These are phyloP conservation scores for Nitzschia palea DNA, from an alignment of 108 stramenopile genomes.

Conservation along the genomic window DNA sequence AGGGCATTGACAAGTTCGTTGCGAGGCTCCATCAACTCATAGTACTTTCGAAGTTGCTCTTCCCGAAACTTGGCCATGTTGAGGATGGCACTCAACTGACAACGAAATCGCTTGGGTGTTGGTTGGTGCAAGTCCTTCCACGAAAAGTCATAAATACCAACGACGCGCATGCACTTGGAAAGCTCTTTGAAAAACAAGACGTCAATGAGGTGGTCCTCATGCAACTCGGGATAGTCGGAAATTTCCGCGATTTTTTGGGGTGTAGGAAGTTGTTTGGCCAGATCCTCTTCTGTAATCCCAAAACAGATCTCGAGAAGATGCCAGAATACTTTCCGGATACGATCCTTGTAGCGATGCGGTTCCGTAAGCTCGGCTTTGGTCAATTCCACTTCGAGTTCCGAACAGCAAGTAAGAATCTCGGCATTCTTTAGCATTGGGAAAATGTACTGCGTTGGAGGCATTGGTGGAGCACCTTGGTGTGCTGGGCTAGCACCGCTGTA, in stretches of 20 bases:
- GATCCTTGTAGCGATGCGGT: conserved; percentile 79
- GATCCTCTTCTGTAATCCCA: conserved; percentile 54
- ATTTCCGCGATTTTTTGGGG: conserved; percentile 9
- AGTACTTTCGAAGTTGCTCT: conserved; percentile 75
- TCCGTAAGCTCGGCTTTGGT: conserved; percentile 76
- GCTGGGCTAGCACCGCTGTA: conserved; percentile 13
- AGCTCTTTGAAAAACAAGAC: conserved; percentile 77
- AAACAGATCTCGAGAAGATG: conserved; percentile 64
- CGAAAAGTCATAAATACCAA: conserved; percentile 88
- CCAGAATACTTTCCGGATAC: conserved; percentile 72
- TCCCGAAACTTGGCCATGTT: conserved; percentile 96
- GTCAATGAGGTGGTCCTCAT: conserved; percentile 72
- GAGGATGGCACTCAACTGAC: conserved; percentile 90
- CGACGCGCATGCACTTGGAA: conserved; percentile 79
- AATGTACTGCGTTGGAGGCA: conserved; percentile 31
- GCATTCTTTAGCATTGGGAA: conserved; percentile 85
- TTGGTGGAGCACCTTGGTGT: not conserved
- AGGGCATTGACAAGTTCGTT: conserved; percentile 56
- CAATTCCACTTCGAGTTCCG: conserved; percentile 78
- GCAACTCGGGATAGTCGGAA: conserved; percentile 72
- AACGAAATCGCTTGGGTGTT: conserved; percentile 64
- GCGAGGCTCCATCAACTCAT: conserved; percentile 64
- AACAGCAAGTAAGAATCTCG: conserved; percentile 81
- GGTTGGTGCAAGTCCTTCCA: conserved; percentile 86
- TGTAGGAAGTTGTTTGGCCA: conserved; percentile 22